Percentiles rank a stretch among this genome's conserved stretches.
phyloP scores from a whole-genome alignment of 2,329 filamentous ascomycete genomes.

The Scedosporium minutisporum region DNA sequence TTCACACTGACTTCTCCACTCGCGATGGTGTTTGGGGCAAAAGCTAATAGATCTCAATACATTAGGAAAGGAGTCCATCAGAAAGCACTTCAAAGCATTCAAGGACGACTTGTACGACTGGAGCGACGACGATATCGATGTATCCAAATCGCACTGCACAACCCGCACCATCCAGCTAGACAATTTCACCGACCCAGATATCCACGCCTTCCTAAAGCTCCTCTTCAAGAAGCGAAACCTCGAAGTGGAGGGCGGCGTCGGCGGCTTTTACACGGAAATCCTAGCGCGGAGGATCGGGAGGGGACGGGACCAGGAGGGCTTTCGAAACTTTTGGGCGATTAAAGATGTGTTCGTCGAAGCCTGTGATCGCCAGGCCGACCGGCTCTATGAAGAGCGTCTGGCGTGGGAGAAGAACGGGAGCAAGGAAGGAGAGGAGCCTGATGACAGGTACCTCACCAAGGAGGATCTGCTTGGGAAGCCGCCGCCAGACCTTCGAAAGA shows the following conservation, averaged over 20 bases:
- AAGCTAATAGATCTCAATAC: not conserved
- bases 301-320: not conserved
- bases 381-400: not conserved
- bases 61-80: not conserved
- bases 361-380: not conserved
- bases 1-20: too few relatives aligned
- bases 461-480: conserved; percentile 66
- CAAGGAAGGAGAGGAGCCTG: not conserved
- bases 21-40: not conserved
- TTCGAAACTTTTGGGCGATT: not conserved
- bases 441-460: conserved; percentile 32
- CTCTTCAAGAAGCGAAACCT: not conserved
- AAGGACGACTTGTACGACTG: not conserved
- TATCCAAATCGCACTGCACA: not conserved
- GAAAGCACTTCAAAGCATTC: not conserved
- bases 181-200: not conserved
- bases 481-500: conserved; percentile 40
- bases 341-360: not conserved
- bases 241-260: not conserved
- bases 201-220: not conserved
- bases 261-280: not conserved
- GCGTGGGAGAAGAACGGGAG: not conserved
- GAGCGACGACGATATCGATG: not conserved
- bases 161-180: not conserved
- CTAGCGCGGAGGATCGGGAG: not conserved